These are phyloP conservation scores for Solidago caesia DNA, from an alignment of 129 eudicot species.

Conservation along the genomic window DNA sequence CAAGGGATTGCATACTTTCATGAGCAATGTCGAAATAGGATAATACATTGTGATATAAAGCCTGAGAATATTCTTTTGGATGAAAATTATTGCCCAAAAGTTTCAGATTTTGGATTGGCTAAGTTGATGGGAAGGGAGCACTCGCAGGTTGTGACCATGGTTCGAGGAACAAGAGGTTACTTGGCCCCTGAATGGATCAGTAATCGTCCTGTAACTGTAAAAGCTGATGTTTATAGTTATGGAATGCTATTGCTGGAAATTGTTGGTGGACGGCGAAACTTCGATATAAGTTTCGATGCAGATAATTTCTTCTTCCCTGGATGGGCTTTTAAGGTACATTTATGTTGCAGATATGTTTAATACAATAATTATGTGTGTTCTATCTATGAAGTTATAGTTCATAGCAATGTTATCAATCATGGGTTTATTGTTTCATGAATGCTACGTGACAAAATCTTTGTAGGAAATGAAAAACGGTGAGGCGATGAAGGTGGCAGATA, in stretches of 20 bases:
- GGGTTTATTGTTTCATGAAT: not conserved
- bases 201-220: slow-evolving; percentile 89
- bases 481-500: slow-evolving; percentile 66
- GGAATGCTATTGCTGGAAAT: slow-evolving; percentile 96
- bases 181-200: slow-evolving; percentile 98
- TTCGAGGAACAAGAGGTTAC: slow-evolving; percentile 95
- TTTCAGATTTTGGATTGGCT: slow-evolving; percentile 92
- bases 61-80: slow-evolving; percentile 94
- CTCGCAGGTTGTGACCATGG: slow-evolving; percentile 91
- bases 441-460: not conserved
- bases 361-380: not conserved
- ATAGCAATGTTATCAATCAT: not conserved
- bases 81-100: slow-evolving; percentile 78
- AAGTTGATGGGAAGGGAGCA: slow-evolving; percentile 94
- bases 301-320: slow-evolving; percentile 90
- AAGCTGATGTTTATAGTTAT: slow-evolving; percentile 96
- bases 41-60: slow-evolving; percentile 96
- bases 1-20: slow-evolving; percentile 96
- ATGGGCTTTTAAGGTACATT: slow-evolving; percentile 90
- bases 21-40: slow-evolving; percentile 87
- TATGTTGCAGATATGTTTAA: not conserved
- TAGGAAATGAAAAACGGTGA: slow-evolving; percentile 73
- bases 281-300: slow-evolving; percentile 80
- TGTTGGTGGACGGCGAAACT: slow-evolving; percentile 88
- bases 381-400: not conserved